Evolutionary conservation across 805 yeast genomes (phyloP), one percentile per base, ranked within the genome.

Genomic region (Zygoascus bituminiphila): DNA sequence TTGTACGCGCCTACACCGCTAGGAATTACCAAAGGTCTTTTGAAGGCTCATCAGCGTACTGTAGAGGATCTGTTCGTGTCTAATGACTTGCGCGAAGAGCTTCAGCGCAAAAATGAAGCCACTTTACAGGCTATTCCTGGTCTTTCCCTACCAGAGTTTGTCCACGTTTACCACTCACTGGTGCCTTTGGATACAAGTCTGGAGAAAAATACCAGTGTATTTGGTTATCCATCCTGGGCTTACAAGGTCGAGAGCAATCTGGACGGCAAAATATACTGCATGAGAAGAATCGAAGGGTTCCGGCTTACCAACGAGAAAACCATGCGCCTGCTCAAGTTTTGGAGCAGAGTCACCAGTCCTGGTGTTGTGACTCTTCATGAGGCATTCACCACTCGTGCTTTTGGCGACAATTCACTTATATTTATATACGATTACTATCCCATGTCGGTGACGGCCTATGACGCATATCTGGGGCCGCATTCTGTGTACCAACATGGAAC

Each of bases 371-470:
- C 75, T 37, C 67, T 88, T 5, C 75, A 77, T 39, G 96, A 89
- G 61, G 88, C 93, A 5, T 91, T 93, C 63, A 82, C 96, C 1
- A 80, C 91, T 5, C 77, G 88, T 49, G 83, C 88, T 4, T 93
- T 93, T 69, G 91, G 87, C 40, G 93, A 85, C 57, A 73, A 74
- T 43, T 81, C 93, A 0, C 71, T 93, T 49, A 75, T 88, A 38
- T 69, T 88, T 40, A 82, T 85, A 4, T 87, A 88, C 65, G 97
- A 91, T 60, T 93, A 79, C 63, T 85, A 76, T 63, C 97, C 98
- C 21, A 71, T 79, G 51, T 75, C 95, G 0, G 69, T 70, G 48
- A 84, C 95, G 1, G 67, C 91, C 43, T 69, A 72, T 49, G 95
- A 88, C 52, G 72, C 74, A 17, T 93, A 87, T 67, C 72, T 79